phyloP scores from a whole-genome alignment of 805 yeast genomes.

The Kurtzmaniella cleridarum region DNA sequence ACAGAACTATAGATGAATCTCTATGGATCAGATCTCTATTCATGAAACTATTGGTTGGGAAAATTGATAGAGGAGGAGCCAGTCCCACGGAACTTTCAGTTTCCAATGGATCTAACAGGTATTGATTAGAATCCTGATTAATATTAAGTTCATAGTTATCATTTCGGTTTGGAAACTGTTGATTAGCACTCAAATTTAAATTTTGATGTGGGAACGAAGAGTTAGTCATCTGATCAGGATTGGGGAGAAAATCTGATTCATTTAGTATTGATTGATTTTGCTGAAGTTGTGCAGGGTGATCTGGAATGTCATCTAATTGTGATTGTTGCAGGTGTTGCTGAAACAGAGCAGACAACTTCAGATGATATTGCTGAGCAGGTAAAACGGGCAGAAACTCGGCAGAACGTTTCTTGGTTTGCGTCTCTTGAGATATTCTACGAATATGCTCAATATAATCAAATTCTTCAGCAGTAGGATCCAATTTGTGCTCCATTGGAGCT shows the following conservation, averaged over 20 bases:
- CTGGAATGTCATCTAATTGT: background rate
- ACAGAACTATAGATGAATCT: no score
- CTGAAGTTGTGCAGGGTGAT: constrained; percentile 1
- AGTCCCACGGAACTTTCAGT: no score
- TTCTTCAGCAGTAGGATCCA: constrained; percentile 47
- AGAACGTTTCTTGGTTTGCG: constrained; percentile 12
- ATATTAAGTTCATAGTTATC: no score
- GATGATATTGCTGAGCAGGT: constrained; percentile 2
- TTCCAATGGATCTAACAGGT: no score
- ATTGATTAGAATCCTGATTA: no score
- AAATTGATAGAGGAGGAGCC: no score
- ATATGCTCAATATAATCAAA: constrained; percentile 65
- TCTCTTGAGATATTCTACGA: constrained; percentile 46
- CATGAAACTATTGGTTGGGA: no score
- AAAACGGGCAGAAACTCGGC: constrained; percentile 11
- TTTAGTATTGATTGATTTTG: background rate
- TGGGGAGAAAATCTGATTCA: background rate
- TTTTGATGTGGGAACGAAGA: constrained; percentile 4
- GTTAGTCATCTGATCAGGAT: background rate
- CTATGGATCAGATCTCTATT: no score
- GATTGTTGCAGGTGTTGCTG: constrained; percentile 6
- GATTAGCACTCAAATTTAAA: background rate
- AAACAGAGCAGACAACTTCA: constrained; percentile 12
- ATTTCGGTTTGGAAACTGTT: background rate
- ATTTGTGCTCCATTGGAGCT: constrained; percentile 2